These are phyloP conservation scores for Plasmodium inui DNA, from an alignment of 169 alveolate genomes.

Conservation along the genomic window DNA sequence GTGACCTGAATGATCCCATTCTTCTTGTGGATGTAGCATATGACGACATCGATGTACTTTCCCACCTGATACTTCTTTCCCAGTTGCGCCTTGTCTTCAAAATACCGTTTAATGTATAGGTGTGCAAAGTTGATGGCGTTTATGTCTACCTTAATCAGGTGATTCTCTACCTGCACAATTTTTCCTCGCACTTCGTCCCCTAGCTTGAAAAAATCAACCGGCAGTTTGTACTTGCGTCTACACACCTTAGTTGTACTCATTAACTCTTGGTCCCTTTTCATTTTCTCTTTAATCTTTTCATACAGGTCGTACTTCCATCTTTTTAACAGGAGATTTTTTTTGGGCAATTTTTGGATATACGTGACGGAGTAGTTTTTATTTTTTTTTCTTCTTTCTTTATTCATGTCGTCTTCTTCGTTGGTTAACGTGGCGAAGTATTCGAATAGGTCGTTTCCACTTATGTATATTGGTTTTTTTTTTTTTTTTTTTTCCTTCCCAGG, in stretches of 20 bases:
- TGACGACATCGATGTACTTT: slow-evolving; percentile 49
- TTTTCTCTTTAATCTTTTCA: slow-evolving; percentile 69
- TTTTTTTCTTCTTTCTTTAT: slow-evolving; percentile 44
- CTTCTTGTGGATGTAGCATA: slow-evolving; percentile 56
- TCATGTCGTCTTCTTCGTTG: slow-evolving; percentile 25
- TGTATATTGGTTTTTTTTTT: slow-evolving; percentile 6
- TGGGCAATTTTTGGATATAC: slow-evolving; percentile 65
- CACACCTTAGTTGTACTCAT: slow-evolving; percentile 28
- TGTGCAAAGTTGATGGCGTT: slow-evolving; percentile 52
- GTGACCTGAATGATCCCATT: slow-evolving; percentile 64
- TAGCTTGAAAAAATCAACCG: slow-evolving; percentile 62
- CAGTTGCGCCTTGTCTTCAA: slow-evolving; percentile 34
- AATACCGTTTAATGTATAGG: slow-evolving; percentile 58
- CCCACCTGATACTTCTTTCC: slow-evolving; percentile 42
- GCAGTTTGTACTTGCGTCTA: slow-evolving; percentile 42
- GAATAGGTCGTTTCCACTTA: slow-evolving; percentile 47
- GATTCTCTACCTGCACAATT: slow-evolving; percentile 18
- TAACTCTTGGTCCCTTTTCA: slow-evolving; percentile 42
- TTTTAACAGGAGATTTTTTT: slow-evolving; percentile 43
- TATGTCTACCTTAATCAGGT: slow-evolving; percentile 43
- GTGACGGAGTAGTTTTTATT: slow-evolving; percentile 29
- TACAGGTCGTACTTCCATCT: slow-evolving; percentile 71
- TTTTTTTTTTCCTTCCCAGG: background rate
- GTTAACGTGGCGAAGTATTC: slow-evolving; percentile 25
- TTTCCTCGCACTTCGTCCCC: slow-evolving; percentile 36